Percentiles rank a stretch among this genome's conserved stretches.
Evolutionary conservation across 2,329 filamentous ascomycete species (phyloP).

Genomic region (Cercospora brassicicola): DNA sequence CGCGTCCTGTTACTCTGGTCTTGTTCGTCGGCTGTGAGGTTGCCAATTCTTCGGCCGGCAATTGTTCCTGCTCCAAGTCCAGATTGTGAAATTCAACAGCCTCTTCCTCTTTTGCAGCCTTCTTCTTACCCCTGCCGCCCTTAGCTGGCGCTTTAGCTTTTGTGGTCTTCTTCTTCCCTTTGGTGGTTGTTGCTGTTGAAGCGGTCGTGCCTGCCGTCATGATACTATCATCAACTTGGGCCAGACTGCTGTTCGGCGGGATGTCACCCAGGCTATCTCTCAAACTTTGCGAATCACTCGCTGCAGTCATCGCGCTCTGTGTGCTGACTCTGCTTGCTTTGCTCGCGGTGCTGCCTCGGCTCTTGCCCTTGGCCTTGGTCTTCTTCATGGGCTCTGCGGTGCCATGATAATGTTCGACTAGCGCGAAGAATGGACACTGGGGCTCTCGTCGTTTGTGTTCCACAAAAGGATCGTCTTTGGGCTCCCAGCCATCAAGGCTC

Average conservation of each 20-base stretch:
- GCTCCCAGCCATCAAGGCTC: conserved; percentile 91
- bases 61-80: conserved; percentile 22
- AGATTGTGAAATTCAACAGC: conserved; percentile 20
- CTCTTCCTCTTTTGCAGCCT: conserved; percentile 22
- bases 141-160: conserved; percentile 51
- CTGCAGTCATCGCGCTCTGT: conserved; percentile 40
- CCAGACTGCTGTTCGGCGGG: conserved; percentile 27
- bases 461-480: conserved; percentile 83
- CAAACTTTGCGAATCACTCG: conserved; percentile 31
- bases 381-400: conserved; percentile 32
- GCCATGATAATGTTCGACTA: conserved; percentile 53
- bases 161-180: conserved; percentile 37
- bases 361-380: conserved; percentile 31
- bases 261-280: conserved; percentile 23
- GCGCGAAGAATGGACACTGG: conserved; percentile 77
- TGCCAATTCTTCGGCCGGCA: conserved; percentile 19
- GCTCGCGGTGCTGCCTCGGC: conserved; percentile 50
- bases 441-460: conserved; percentile 81
- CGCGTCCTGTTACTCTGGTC: conserved; percentile 24
- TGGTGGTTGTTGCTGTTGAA: conserved; percentile 35
- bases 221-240: conserved; percentile 58
- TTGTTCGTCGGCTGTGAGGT: conserved; percentile 26
- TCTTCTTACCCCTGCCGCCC: conserved; percentile 41
- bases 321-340: conserved; percentile 67
- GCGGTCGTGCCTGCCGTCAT: conserved; percentile 49